Conservation (phyloP, 768 basidiomycete genomes). For the Mycena kentingensis region DNA sequence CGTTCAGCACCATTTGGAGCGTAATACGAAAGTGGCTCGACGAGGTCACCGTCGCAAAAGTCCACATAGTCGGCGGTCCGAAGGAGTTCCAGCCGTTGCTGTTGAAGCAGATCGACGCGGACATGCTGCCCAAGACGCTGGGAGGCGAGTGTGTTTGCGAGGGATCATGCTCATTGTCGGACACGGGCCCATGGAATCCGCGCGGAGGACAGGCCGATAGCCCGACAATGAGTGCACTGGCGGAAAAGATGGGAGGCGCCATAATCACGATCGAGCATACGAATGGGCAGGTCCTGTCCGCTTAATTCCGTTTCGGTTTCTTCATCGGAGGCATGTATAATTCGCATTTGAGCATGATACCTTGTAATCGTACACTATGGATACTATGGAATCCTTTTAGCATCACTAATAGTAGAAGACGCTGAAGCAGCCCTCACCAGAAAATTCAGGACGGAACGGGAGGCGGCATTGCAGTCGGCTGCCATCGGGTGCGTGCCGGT, state of each 20-base stretch:
- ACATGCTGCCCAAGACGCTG: constrained; percentile 82
- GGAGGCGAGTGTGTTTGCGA: constrained; percentile 80
- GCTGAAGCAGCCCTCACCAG: constrained; percentile 28
- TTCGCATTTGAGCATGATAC: constrained; percentile 73
- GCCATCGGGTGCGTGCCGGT: constrained; percentile 55
- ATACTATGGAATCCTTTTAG: constrained; percentile 14
- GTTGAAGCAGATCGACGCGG: constrained; percentile 76
- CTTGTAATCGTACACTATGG: neutral
- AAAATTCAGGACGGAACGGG: constrained; percentile 55
- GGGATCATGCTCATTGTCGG: constrained; percentile 80
- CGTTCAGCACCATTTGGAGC: constrained; percentile 86
- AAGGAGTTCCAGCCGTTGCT: constrained; percentile 69
- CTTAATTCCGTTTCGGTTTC: constrained; percentile 39
- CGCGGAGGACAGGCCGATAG: neutral
- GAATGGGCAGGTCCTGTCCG: constrained; percentile 9
- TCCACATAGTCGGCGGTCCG: constrained; percentile 71
- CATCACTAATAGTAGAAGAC: constrained; percentile 19
- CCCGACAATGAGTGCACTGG: neutral
- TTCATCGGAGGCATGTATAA: constrained; percentile 65
- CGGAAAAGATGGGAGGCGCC: constrained; percentile 8
- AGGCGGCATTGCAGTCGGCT: constrained; percentile 44
- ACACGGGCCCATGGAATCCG: constrained; percentile 20
- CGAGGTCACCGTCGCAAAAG: constrained; percentile 92
- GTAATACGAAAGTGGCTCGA: constrained; percentile 94
- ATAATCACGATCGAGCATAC: constrained; percentile 1